These are phyloP conservation scores for Solanum bulbocastanum DNA, from an alignment of 257 asterid genomes.

Conservation along the genomic window DNA sequence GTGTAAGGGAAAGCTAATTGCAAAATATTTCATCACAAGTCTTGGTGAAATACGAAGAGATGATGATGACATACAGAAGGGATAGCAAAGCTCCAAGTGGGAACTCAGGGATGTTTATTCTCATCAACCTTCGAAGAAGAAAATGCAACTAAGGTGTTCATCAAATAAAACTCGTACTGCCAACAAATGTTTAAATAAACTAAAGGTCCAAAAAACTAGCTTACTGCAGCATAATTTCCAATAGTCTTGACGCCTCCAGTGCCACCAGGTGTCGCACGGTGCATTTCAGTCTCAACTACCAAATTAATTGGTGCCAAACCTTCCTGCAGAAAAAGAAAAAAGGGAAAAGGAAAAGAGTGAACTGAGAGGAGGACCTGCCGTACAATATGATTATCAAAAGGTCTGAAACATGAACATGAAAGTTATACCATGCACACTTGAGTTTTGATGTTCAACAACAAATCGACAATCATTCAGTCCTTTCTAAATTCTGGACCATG, in stretches of 20 bases:
- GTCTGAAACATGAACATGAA: not conserved
- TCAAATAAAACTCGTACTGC: not conserved
- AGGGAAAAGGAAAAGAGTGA: not conserved
- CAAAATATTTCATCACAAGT: not conserved
- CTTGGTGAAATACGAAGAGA: not conserved
- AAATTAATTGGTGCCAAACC: conserved; percentile 92
- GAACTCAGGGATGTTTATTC: not conserved
- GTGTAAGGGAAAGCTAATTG: not conserved
- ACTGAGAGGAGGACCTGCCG: not conserved
- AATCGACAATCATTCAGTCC: not conserved
- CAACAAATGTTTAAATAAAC: not conserved
- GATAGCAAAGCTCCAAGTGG: not conserved
- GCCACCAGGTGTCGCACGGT: conserved; percentile 98
- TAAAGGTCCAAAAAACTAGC: conserved; percentile 7
- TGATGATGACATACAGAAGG: not conserved
- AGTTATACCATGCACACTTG: not conserved
- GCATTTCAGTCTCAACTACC: conserved; percentile 86
- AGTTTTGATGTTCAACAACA: not conserved
- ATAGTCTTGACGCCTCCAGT: conserved; percentile 95
- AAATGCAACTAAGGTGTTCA: not conserved
- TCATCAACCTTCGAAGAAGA: not conserved
- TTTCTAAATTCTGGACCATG: not conserved
- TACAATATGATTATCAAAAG: not conserved
- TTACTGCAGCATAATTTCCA: conserved; percentile 93
- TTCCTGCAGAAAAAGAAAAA: conserved; percentile 46